A percentile compares a stretch with the other conserved stretches of the same genome.
Conservation (phyloP, 768 basidiomycete genomes). For the Boletus patriciae region DNA sequence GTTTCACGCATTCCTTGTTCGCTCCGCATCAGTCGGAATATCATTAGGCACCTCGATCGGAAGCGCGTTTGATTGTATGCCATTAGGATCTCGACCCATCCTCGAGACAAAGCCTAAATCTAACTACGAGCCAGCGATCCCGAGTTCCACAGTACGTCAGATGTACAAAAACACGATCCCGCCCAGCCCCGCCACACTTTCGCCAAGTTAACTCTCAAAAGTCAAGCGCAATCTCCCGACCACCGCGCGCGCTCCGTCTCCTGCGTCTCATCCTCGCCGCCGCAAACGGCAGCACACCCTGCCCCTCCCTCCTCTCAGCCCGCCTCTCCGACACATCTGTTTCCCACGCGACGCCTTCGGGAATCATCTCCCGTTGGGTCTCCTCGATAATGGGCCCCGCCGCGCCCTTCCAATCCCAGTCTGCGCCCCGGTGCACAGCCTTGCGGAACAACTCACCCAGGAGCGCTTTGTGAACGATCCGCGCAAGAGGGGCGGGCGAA, state of each 20-base stretch:
- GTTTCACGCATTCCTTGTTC: too few relatives aligned
- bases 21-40: too few relatives aligned
- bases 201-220: neutral
- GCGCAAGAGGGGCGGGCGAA: slow-evolving; percentile 21
- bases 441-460: slow-evolving; percentile 25
- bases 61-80: too few relatives aligned
- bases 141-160: too few relatives aligned
- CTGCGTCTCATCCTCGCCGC: slow-evolving; percentile 24
- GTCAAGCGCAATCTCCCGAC: slow-evolving; percentile 12
- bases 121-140: neutral
- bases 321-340: neutral
- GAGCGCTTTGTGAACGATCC: slow-evolving; percentile 22
- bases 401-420: slow-evolving; percentile 28
- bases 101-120: too few relatives aligned
- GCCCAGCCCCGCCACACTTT: too few relatives aligned
- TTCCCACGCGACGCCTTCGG: neutral
- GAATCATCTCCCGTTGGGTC: slow-evolving; percentile 18
- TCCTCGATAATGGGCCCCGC: slow-evolving; percentile 14
- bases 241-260: slow-evolving; percentile 16
- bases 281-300: slow-evolving; percentile 13
- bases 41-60: too few relatives aligned
- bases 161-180: too few relatives aligned
- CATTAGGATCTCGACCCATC: too few relatives aligned
- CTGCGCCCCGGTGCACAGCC: slow-evolving; percentile 10
- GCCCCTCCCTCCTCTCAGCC: neutral